Evolutionary conservation across 768 basidiomycete species (phyloP).

Genomic region (Tricholoma hemisulphureum): DNA sequence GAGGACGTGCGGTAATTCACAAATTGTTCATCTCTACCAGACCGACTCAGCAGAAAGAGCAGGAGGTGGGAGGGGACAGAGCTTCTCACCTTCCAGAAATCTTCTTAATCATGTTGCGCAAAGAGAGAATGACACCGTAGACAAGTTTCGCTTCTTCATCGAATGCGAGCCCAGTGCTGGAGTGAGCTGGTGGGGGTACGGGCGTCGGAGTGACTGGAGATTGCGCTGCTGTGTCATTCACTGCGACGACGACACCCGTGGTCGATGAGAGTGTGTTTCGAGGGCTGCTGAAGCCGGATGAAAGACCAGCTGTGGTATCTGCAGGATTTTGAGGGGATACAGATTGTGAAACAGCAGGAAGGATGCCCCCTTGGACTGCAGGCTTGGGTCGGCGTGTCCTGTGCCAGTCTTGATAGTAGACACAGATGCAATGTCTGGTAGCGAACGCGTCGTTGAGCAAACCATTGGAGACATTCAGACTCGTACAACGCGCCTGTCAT

Average conservation of each 20-base stretch:
- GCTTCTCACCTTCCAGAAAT: conserved; percentile 76
- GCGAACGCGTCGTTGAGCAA: conserved; percentile 7
- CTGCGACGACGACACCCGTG: conserved; percentile 69
- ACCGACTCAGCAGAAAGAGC: not conserved
- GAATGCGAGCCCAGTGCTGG: conserved; percentile 72
- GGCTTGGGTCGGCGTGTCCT: conserved; percentile 71
- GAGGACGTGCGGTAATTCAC: conserved; percentile 85
- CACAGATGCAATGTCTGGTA: conserved; percentile 80
- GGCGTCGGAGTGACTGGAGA: conserved; percentile 36
- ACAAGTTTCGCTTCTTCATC: conserved; percentile 98
- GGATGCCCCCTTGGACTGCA: conserved; percentile 69
- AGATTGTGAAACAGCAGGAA: conserved; percentile 77
- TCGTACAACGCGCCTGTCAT: conserved; percentile 63
- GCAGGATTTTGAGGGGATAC: conserved; percentile 40
- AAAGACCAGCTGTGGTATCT: conserved; percentile 30
- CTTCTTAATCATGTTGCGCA: conserved; percentile 95
- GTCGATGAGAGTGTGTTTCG: conserved; percentile 64
- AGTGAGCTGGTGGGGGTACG: conserved; percentile 27
- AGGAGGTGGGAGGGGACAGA: not conserved
- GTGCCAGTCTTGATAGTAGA: conserved; percentile 97
- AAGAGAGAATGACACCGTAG: conserved; percentile 89
- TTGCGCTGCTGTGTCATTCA: conserved; percentile 40
- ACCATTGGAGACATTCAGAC: not conserved
- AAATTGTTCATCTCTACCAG: conserved; percentile 82
- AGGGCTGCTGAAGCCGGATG: conserved; percentile 52